Evolutionary conservation across 2,329 filamentous ascomycete species (phyloP).

Genomic region (Plectosphaerella plurivora): DNA sequence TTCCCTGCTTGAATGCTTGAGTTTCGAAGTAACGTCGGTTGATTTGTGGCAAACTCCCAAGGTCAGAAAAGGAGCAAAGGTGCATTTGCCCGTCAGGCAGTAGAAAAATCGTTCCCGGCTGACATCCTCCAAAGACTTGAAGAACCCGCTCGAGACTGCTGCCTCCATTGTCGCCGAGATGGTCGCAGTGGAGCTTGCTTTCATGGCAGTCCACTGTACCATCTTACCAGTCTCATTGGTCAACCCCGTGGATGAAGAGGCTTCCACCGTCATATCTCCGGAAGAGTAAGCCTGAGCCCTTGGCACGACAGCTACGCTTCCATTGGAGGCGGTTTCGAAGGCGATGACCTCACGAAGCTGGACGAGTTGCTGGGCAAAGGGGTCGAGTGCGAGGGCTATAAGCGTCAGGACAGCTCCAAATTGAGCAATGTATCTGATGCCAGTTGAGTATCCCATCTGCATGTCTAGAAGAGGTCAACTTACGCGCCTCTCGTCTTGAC

Average conservation of each 20-base stretch:
- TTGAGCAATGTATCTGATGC: neutral
- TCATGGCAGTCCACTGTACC: no score
- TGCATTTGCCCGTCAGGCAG: constrained; percentile 13
- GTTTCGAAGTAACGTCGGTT: constrained; percentile 11
- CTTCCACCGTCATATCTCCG: no score
- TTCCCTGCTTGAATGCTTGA: neutral
- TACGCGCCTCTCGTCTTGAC: no score
- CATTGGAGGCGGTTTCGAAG: neutral
- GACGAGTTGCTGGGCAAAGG: constrained; percentile 4
- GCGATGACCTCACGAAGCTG: neutral
- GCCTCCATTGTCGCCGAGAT: no score
- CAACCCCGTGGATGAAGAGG: no score
- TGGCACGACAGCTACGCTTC: no score
- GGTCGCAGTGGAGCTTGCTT: no score
- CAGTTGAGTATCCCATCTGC: no score
- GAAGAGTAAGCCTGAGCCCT: no score
- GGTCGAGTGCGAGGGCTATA: constrained; percentile 3
- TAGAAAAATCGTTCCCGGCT: constrained; percentile 3
- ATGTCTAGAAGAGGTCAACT: no score
- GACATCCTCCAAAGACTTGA: neutral
- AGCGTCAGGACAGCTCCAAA: constrained; percentile 3
- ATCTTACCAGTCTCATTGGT: no score
- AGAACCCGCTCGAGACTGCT: no score
- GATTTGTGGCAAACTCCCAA: constrained; percentile 13
- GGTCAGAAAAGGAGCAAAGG: constrained; percentile 10